Base-by-base conservation (phyloP, 768 basidiomycete genomes). In the Trametes elegans region DNA sequence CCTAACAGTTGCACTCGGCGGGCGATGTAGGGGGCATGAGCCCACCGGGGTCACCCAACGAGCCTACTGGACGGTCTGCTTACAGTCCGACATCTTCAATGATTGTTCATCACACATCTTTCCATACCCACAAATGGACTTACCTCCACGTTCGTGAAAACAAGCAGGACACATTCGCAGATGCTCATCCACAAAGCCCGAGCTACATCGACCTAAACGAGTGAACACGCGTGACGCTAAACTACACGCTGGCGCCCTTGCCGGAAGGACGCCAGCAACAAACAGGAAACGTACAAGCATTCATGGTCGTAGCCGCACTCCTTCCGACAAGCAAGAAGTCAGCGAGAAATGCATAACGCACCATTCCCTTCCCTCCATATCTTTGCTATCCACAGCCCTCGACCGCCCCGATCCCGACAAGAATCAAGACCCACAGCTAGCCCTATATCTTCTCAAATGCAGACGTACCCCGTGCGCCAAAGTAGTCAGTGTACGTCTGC, bases 401-500 rank as follows among this genome's bases (percentile, higher is more conserved):
- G n/a, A 18, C 6, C 38, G 3, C 38, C 38, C 38, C 19, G n/a
- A 14, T 8, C 3, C 5, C 5, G 18, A 41, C 40, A 23, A 10
- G 8, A n/a, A 35, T 23, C 19, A 2, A 14, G 1, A 34, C n/a
- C 5, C 14, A 18, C 16, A 9, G 9, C n/a, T 18, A 3, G 27
- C 35, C 24, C 40, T 18, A 59, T 41, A 59, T 45, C 43, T 59
- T 59, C 52, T 59, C 57, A 26, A 59, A 59, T 23, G 48, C 52
- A 7, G 57, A 54, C 9, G 29, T 42, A 7, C 53, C 52, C 36
- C 51, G 47, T 16, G 57, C n/a, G 21, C 39, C 57, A 34, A 59
- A 59, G 57, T 59, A 59, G 57, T 59, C 57, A 24, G 57, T 59
- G 57, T 39, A 28, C 13, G 57, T 59, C 42, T 53, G 51, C 36